Evolutionary conservation across 2,329 filamentous ascomycete species (phyloP), one percentile per base, ranked within the genome.

Genomic region (Penicillium olsonii): DNA sequence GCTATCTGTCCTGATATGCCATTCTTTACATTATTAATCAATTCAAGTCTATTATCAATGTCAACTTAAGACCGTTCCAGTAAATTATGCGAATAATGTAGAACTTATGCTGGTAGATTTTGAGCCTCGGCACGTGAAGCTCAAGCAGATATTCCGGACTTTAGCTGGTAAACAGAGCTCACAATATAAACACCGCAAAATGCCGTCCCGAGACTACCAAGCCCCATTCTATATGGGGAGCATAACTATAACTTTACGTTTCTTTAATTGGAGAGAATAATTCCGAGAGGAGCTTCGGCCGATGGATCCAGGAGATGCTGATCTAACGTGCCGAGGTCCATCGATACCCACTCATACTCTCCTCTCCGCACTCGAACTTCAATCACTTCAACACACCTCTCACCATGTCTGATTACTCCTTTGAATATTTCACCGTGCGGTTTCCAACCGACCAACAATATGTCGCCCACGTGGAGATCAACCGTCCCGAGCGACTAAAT

Each of bases 401-500:
- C 33, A 40, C 31, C 37, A 68, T 68, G 64, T 43, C 63, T 44
- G 45, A 54, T 37, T 61, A 64, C 50, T 43, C 52, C 11, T 63
- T 56, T 54, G 60, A 85, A 59, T 78, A 88, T 77, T 91, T 90
- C 80, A 83, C 84, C 57, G 78, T 95, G 60, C 84, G 81, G n/a
- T 84, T 84, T 35, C 89, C 91, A 2, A 41, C 54, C 0, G 53
- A 63, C 0, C 65, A 75, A 31, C 80, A 86, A 64, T 84, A 84
- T 75, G 86, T 96, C 41, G 88, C 86, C n/a, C 90, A 95, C 68
- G 87, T 97, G 51, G 87, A 96, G 73, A 95, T 95, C 74, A 92
- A 95, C 76, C 83, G 92, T 1, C 84, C 92, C 1, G 72, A 83
- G 58, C 96, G 95, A 76, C 77, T 96, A 69, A 97, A 97, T 70